phyloP scores from a whole-genome alignment of 1,139 yeast genomes.

The Pichia sp. region DNA sequence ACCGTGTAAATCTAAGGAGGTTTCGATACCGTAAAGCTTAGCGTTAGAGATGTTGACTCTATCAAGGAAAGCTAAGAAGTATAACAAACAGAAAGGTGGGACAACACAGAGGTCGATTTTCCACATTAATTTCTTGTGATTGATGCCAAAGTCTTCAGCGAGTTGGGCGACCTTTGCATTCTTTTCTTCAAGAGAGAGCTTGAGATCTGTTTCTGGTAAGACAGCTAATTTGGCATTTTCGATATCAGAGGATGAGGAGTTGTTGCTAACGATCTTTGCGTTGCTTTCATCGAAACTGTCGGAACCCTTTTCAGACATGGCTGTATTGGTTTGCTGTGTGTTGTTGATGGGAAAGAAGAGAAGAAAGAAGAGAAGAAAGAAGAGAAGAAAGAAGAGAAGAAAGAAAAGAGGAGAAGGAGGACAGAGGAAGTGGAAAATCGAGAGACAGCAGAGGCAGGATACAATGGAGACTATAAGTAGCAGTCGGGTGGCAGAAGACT shows the following conservation, averaged over 20 bases:
- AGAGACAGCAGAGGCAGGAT: background rate
- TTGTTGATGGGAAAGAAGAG: background rate
- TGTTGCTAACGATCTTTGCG: background rate
- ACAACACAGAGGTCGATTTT: conserved; percentile 65
- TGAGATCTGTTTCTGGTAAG: background rate
- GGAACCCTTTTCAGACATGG: conserved; percentile 8
- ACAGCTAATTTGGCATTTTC: background rate
- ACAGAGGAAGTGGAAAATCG: background rate
- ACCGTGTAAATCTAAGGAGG: conserved; percentile 51
- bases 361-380: background rate
- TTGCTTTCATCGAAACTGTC: background rate
- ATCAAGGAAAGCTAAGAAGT: conserved; percentile 68
- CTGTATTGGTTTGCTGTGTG: background rate
- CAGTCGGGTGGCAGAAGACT: background rate
- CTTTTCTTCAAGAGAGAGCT: conserved; percentile 25
- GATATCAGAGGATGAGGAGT: background rate
- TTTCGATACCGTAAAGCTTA: conserved; percentile 59
- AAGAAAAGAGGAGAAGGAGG: background rate
- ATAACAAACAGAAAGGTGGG: conserved; percentile 68
- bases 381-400: background rate
- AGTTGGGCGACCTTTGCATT: conserved; percentile 34
- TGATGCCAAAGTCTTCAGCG: conserved; percentile 42
- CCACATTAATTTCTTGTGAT: conserved; percentile 52
- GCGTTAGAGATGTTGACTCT: conserved; percentile 79
- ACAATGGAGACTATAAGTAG: background rate